Evolutionary conservation across 345 rosid species (phyloP).

Genomic region (Melaleuca alternifolia): DNA sequence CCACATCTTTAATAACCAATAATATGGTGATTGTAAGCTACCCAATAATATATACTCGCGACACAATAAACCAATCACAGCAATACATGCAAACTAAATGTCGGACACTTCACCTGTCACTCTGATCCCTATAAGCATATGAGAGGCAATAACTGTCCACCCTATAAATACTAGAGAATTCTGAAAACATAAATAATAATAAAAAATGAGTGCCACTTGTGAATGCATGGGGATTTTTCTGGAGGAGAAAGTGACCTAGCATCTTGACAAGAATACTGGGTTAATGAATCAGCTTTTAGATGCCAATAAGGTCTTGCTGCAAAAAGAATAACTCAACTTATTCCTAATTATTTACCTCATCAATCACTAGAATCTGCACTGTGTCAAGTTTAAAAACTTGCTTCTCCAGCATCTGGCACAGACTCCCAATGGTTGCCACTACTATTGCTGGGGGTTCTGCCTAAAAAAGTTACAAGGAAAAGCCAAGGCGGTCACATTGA

Average conservation of each 20-base stretch:
- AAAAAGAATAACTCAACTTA: neutral
- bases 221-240: neutral
- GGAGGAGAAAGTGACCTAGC: neutral
- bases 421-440: constrained; percentile 77
- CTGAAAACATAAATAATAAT: neutral
- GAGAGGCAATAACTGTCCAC: neutral
- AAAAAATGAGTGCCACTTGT: neutral
- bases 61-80: neutral
- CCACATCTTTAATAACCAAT: neutral
- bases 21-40: neutral
- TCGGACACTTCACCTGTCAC: neutral
- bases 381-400: constrained; percentile 61
- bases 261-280: neutral
- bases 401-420: constrained; percentile 83
- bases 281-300: neutral
- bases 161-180: neutral
- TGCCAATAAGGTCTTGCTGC: neutral
- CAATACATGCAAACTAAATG: neutral
- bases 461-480: constrained; percentile 23
- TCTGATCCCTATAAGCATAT: neutral
- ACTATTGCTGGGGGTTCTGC: constrained; percentile 89
- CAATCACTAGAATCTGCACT: constrained; percentile 64
- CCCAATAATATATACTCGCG: neutral
- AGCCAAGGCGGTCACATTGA: neutral
- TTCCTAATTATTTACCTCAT: constrained; percentile 46